Percentiles rank a stretch among this genome's conserved stretches.
Conservation (phyloP, 2,329 filamentous ascomycete species). For the Nigrograna mackinnonii region DNA sequence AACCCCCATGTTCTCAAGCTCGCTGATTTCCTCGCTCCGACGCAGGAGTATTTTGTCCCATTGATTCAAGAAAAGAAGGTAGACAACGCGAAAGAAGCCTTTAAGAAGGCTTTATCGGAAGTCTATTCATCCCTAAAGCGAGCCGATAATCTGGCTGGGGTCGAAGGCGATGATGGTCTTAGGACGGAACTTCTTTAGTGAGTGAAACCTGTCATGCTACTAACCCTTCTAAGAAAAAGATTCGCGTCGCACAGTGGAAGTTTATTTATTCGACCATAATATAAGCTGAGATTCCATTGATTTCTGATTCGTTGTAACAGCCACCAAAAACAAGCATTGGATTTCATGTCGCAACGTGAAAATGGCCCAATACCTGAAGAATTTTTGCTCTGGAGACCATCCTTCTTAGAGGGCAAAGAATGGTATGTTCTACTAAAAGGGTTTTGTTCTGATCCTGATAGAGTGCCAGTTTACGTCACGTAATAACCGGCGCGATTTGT, state of each 20-base stretch:
- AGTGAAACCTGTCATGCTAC: too few relatives aligned
- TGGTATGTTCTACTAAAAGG: too few relatives aligned
- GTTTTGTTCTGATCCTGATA: too few relatives aligned
- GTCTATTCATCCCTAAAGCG: conserved; percentile 27
- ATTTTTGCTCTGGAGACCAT: conserved; percentile 29
- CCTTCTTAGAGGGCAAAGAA: conserved; percentile 22
- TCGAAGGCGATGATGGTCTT: conserved; percentile 26
- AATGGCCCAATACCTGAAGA: conserved; percentile 30
- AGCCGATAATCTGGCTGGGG: conserved; percentile 12
- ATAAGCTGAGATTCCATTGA: too few relatives aligned
- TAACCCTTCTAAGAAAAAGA: too few relatives aligned
- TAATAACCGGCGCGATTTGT: conserved; percentile 21
- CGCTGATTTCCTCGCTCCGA: conserved; percentile 5
- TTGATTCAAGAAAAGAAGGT: conserved; percentile 9
- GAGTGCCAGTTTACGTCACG: too few relatives aligned
- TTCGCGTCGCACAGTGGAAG: too few relatives aligned
- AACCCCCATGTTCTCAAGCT: conserved; percentile 30
- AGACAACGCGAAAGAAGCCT: conserved; percentile 6
- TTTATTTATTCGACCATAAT: too few relatives aligned
- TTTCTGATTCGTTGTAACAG: too few relatives aligned
- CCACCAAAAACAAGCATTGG: conserved; percentile 30
- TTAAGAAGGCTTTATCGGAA: conserved; percentile 17
- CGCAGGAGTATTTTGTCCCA: conserved; percentile 13
- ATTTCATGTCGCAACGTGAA: conserved; percentile 34
- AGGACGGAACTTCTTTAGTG: conserved; percentile 17